phyloP scores from a whole-genome alignment of 1,139 yeast species.

The Zygoascus hellenicus region DNA sequence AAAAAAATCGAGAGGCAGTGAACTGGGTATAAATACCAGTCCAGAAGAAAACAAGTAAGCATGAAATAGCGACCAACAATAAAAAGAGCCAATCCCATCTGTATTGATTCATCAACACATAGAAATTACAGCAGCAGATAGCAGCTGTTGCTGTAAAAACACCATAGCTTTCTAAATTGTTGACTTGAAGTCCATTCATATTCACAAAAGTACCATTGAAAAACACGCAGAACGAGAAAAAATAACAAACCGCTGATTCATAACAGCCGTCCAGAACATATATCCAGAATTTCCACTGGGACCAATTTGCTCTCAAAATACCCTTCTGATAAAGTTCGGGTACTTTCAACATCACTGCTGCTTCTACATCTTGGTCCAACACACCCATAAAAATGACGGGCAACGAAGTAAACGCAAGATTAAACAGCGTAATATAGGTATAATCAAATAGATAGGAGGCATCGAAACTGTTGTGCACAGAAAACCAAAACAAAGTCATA shows the following conservation, averaged over 20 bases:
- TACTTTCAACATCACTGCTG: conserved; percentile 67
- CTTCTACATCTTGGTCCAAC: conserved; percentile 88
- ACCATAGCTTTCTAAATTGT: conserved; percentile 84
- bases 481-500: conserved; percentile 88
- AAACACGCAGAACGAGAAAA: conserved; percentile 72
- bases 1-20: conserved; percentile 59
- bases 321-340: conserved; percentile 88
- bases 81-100: conserved; percentile 92
- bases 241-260: conserved; percentile 81
- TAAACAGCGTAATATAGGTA: conserved; percentile 87
- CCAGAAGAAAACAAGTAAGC: conserved; percentile 72
- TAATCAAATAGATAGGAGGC: conserved; percentile 89
- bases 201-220: conserved; percentile 53
- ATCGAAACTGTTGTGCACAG: conserved; percentile 76
- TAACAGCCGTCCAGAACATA: conserved; percentile 84
- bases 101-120: conserved; percentile 73
- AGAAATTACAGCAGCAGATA: conserved; percentile 72
- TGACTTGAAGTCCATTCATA: conserved; percentile 59
- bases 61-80: conserved; percentile 60
- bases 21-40: conserved; percentile 84
- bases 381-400: conserved; percentile 90
- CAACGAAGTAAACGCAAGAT: conserved; percentile 88
- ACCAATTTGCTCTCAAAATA: conserved; percentile 77
- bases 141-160: conserved; percentile 73
- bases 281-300: conserved; percentile 66